Percentiles rank a stretch among this genome's conserved stretches.
These are phyloP conservation scores for Colletotrichum sp. DNA, from an alignment of 2,329 filamentous ascomycete species.

Conservation along the genomic window DNA sequence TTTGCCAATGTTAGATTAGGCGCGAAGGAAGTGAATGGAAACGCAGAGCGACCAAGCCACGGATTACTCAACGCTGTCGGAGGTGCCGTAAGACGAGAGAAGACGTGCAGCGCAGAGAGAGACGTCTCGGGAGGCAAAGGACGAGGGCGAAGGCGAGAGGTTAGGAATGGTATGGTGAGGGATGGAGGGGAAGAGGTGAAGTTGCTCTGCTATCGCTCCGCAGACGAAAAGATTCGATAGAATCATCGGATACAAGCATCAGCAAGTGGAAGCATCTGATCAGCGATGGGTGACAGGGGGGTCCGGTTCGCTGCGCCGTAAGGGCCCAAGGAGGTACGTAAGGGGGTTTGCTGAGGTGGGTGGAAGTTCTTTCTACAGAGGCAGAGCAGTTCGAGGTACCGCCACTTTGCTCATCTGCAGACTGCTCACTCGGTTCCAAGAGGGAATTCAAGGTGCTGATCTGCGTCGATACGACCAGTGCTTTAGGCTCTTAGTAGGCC, in stretches of 20 bases:
- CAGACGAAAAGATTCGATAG: conserved; percentile 3
- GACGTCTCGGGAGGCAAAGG: not conserved
- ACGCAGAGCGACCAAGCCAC: not conserved
- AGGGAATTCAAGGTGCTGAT: not conserved
- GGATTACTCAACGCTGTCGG: not conserved
- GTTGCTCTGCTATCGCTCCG: not conserved
- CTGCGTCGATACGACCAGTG: not conserved
- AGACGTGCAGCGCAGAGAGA: not conserved
- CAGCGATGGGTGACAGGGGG: not conserved
- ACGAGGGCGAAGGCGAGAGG: not conserved
- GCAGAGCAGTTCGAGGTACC: not conserved
- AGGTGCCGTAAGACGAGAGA: not conserved
- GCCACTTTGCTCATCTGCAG: not conserved
- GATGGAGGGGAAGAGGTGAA: not conserved
- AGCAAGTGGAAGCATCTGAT: conserved; percentile 1
- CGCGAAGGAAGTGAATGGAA: not conserved
- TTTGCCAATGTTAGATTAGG: not conserved
- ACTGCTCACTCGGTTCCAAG: not conserved
- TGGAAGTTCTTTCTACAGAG: not conserved
- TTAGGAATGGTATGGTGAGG: not conserved
- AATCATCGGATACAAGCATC: conserved; percentile 16
- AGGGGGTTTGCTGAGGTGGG: not conserved
- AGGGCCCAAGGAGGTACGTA: not conserved
- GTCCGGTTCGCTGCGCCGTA: not conserved
- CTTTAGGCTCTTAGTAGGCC: not conserved